A percentile compares a stretch with the other conserved stretches of the same genome.
Evolutionary conservation across 768 basidiomycete species (phyloP).

Genomic region (Lentinus brumalis): DNA sequence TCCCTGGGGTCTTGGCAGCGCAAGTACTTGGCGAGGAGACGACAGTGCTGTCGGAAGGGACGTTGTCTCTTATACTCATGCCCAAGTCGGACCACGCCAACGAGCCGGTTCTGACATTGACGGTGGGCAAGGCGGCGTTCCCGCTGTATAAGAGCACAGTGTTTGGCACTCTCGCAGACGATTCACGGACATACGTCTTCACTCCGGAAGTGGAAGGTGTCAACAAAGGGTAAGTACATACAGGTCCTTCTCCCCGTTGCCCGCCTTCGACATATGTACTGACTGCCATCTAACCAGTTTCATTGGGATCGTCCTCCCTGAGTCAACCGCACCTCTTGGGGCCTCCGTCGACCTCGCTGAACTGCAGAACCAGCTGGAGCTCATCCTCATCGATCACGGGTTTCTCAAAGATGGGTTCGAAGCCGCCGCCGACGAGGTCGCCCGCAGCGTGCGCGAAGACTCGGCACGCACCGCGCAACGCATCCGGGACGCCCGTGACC

Average conservation of each 20-base stretch:
- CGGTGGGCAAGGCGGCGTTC: slow-evolving; percentile 21
- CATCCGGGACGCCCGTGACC: slow-evolving; percentile 13
- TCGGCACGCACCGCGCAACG: slow-evolving; percentile 15
- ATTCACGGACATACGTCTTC: slow-evolving; percentile 25
- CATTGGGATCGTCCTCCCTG: slow-evolving; percentile 22
- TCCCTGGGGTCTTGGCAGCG: slow-evolving; percentile 19
- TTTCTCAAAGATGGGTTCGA: slow-evolving; percentile 28
- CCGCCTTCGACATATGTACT: background rate
- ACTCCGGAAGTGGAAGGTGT: slow-evolving; percentile 20
- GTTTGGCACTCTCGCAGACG: slow-evolving; percentile 25
- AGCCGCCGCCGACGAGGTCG: slow-evolving; percentile 28
- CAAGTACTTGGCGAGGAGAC: slow-evolving; percentile 25
- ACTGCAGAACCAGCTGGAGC: slow-evolving; percentile 26
- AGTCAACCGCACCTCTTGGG: background rate
- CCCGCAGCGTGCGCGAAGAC: slow-evolving; percentile 23
- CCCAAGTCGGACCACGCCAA: background rate
- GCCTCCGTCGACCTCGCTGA: slow-evolving; percentile 4
- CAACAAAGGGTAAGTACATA: slow-evolving; percentile 10
- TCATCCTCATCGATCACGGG: slow-evolving; percentile 24
- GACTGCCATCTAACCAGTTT: slow-evolving; percentile 10
- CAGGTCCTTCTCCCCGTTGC: background rate
- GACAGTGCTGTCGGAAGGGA: slow-evolving; percentile 21
- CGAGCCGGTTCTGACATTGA: slow-evolving; percentile 19
- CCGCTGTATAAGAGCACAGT: slow-evolving; percentile 21
- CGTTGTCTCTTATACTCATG: slow-evolving; percentile 21